Evolutionary conservation across 345 rosid genomes (phyloP), one percentile per base, ranked within the genome.

Genomic region (Adansonia digitata): DNA sequence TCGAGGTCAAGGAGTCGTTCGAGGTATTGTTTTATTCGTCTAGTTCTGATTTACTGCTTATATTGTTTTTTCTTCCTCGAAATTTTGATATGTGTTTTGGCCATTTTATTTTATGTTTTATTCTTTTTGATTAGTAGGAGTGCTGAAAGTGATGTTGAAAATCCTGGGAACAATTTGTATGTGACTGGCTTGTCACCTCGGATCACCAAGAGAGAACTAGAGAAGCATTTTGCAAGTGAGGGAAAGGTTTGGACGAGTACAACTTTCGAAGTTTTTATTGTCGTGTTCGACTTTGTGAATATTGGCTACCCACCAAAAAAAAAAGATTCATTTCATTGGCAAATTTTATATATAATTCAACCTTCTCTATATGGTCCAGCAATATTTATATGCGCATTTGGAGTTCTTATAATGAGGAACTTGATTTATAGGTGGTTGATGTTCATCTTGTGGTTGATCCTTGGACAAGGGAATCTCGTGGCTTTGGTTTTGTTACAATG

Each of bases 401-500:
- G 45, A 49, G 71, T 24, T 29, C 71, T 74, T 51, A 70, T 53
- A 24, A 52, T 9, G 46, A 52, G 42, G 52, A 26, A 17, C 22
- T 77, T 71, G 57, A 22, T 40, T 3, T 11, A 0, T 71, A 94
- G 98, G 98, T 94, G 40, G 77, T 80, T 82, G 98, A 91, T 83
- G 96, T 91, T 48, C 93, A 90, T 81, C 92, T 91, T 51, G 99
- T 94, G 77, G 91, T 91, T 67, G 98, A 94, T 81, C 98, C 97
- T 60, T 81, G 97, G 97, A 92, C 96, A 26, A 86, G 98, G 82
- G 98, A 93, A 59, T 87, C 96, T 75, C 95, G 98, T 1, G 98
- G 99, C 6, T 94, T 93, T 84, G 98, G 97, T 60, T 94, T 94
- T 80, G 90, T 94, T n/a, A 88, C 97, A 0, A 86, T 94, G 99